Evolutionary conservation across 73 alveolate genomes (phyloP), one percentile per base, ranked within the genome.

Genomic region (Symbiodinium natans): DNA sequence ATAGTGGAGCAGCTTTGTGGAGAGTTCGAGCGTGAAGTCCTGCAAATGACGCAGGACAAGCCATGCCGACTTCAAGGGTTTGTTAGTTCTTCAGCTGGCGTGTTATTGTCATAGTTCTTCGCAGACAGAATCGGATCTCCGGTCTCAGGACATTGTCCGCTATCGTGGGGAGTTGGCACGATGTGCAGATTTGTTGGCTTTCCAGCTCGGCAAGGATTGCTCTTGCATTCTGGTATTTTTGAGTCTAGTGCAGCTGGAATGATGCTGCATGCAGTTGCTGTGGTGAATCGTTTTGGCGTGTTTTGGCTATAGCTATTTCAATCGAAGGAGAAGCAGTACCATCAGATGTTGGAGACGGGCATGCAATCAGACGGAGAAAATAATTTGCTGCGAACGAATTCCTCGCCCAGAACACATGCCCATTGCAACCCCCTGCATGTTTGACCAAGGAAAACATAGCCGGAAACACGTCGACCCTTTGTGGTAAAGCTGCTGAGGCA

Each of bases 131-230:
- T n/a, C n/a, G n/a, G n/a, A n/a, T n/a, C n/a, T n/a, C n/a, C n/a
- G n/a, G n/a, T n/a, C n/a, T n/a, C n/a, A 88, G 95, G 95, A 88
- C 74, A 88, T 88, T n/a, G 95, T 88, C 86, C 42, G 95, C n/a
- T 88, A 88, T 42, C 95, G 95, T 21, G 95, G 95, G 2, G 95
- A 88, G 80, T 86, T 88, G 84, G 95, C 95, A 3, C 95, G 95
- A 23, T 88, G 95, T 29, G 95, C 95, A 5, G 95, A 88, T n/a
- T 41, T 88, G 39, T 39, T 88, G 95, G 95, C 95, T 25, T 88
- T 59, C 74, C 95, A 88, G 80, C 86, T 88, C 23, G 95, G 95
- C 34, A 88, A 88, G 95, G 95, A 88, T 43, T 19, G 34, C n/a
- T n/a, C n/a, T n/a, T n/a, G n/a, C n/a, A n/a, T n/a, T n/a, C n/a